Base-by-base conservation (phyloP, 23 red algal genomes). In the Gracilaria caudata region DNA sequence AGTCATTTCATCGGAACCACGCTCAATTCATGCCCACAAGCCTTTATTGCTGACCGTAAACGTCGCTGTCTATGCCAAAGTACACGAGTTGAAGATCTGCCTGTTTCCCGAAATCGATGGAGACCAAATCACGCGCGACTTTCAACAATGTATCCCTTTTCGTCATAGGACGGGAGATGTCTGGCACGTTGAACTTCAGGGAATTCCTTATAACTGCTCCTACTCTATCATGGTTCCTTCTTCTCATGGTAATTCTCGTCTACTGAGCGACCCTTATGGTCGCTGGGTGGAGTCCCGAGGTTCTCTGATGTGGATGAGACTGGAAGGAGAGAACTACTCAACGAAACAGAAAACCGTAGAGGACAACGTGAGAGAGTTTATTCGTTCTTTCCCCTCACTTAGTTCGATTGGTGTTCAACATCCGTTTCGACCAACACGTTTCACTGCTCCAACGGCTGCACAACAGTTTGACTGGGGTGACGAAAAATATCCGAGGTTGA, bases 261-360 rank as follows among this genome's bases (percentile, higher is more conserved):
- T 91, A 10, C 61, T 91, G 13, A 66, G 39, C 20, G 87, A 91
- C 37, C 87, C 87, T 14, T 82, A 73, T 66, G 87, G 77, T 1
- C 57, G 39, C 6, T 91, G 76, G 58, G 39, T 91, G 17, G 87
- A 91, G 47, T 91, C 87, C 29, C 76, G 29, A 5, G 68, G 68
- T 20, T 45, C 34, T 78, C 23, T 7, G 7, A 63, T 68, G 70
- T 89, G 85, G 85, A 89, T 89, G 85, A 53, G 34, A 30, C 9
- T 89, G 7, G 74, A 78, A 49, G 85, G 84, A 3, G 85, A 89
- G 54, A 64, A 89, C 23, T 78, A 46, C 43, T 4, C 35, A 0
- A 10, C 5, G 23, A 70, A 68, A 38, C 30, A 70, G 29, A 54
- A 51, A 20, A 64, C 51, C 38, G 21, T 72, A 1, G 39, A 37